These are phyloP conservation scores for Kurtzmaniella quercitrusa DNA, from an alignment of 1,139 yeast genomes.

Conservation along the genomic window DNA sequence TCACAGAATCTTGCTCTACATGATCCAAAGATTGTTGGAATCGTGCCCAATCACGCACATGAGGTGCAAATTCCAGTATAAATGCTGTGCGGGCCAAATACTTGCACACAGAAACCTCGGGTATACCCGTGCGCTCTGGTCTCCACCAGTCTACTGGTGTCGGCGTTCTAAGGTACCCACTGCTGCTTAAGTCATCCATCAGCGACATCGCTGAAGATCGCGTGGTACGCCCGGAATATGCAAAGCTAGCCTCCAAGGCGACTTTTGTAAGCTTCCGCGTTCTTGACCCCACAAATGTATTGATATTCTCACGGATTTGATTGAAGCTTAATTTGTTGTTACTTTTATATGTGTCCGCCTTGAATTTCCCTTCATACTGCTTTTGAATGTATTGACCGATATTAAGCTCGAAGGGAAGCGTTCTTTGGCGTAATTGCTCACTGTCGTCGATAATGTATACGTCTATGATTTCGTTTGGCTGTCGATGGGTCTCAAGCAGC, in stretches of 20 bases:
- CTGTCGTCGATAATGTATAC: conserved; percentile 26
- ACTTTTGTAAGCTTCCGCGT: conserved; percentile 20
- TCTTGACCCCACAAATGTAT: conserved; percentile 24
- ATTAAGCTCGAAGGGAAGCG: conserved; percentile 34
- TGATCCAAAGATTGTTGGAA: conserved; percentile 29
- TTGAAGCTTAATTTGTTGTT: conserved; percentile 11
- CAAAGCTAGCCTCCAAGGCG: conserved; percentile 12
- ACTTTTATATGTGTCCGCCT: conserved; percentile 3
- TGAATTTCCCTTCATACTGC: neutral
- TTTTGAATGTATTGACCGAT: conserved; percentile 22
- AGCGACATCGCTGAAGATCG: conserved; percentile 10
- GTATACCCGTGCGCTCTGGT: conserved; percentile 21
- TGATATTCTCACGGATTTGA: conserved; percentile 13
- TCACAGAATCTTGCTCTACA: conserved; percentile 18
- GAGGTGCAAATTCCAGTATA: conserved; percentile 31
- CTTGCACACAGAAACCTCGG: conserved; percentile 21
- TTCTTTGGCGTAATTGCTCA: conserved; percentile 16
- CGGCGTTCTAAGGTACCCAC: neutral
- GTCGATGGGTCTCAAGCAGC: conserved; percentile 29
- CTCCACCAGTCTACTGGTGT: conserved; percentile 8
- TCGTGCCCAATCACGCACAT: conserved; percentile 30
- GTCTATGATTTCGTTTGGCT: conserved; percentile 36
- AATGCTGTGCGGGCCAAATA: conserved; percentile 17
- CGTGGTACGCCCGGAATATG: conserved; percentile 15
- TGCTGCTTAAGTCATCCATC: neutral